phyloP scores from a whole-genome alignment of 441 rosid genomes.

The Adansonia gregorii region DNA sequence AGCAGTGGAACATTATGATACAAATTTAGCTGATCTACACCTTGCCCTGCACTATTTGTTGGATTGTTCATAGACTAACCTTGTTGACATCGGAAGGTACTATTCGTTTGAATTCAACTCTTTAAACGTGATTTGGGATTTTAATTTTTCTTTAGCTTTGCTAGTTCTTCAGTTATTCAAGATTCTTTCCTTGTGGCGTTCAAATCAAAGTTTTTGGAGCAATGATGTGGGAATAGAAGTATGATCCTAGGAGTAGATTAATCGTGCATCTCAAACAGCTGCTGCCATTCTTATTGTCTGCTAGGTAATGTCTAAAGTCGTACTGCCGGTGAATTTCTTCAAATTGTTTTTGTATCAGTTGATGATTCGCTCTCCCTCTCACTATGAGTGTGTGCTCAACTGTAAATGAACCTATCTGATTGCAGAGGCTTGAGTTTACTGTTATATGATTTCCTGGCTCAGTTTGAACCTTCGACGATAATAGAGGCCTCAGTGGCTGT shows the following conservation, averaged over 20 bases:
- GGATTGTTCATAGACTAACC: conserved; percentile 66
- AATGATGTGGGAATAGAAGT: conserved; percentile 34
- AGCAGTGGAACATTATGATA: conserved; percentile 69
- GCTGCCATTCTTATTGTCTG: conserved; percentile 16
- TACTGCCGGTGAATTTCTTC: conserved; percentile 15
- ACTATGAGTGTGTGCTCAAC: background rate
- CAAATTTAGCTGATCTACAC: conserved; percentile 27
- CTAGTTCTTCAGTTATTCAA: conserved; percentile 27
- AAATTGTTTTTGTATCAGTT: background rate
- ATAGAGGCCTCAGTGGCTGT: background rate
- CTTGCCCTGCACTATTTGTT: conserved; percentile 33
- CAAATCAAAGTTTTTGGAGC: conserved; percentile 25
- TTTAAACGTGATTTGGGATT: conserved; percentile 34
- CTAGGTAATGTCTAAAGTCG: conserved; percentile 27
- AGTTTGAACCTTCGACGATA: background rate
- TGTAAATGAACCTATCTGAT: background rate
- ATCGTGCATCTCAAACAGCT: conserved; percentile 23
- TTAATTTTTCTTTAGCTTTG: conserved; percentile 31
- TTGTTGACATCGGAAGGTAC: conserved; percentile 43
- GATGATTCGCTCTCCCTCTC: background rate
- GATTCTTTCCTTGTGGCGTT: conserved; percentile 23
- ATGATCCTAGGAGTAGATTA: conserved; percentile 31
- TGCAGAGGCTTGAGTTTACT: background rate
- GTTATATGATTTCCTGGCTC: background rate
- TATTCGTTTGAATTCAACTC: conserved; percentile 38